Conservation (phyloP, 2,329 filamentous ascomycete genomes). For the Byssoonygena ceratinophila region DNA sequence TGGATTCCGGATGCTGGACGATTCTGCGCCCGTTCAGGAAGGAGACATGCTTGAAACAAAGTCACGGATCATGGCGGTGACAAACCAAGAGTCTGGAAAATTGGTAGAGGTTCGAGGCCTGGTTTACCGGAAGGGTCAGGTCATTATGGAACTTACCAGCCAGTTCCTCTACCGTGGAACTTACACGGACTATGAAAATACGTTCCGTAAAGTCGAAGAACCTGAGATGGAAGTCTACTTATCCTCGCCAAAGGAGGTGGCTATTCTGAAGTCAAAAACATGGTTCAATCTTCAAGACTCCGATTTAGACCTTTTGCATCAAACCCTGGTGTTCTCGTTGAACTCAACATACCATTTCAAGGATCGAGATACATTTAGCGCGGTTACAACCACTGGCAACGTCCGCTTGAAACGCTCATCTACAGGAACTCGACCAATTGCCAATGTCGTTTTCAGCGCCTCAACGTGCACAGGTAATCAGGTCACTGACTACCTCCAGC, state of each 20-base stretch:
- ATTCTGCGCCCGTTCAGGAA: slow-evolving; percentile 87
- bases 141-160: slow-evolving; percentile 34
- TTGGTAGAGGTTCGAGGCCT: slow-evolving; percentile 99
- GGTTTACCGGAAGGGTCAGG: slow-evolving; percentile 67
- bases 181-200: slow-evolving; percentile 71
- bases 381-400: too few species aligned
- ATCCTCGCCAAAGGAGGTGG: too few species aligned
- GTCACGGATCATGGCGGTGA: slow-evolving; percentile 89
- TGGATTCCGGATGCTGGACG: slow-evolving; percentile 94
- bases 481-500: slow-evolving; percentile 88
- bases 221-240: too few species aligned
- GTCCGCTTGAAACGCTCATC: too few species aligned
- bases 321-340: too few species aligned
- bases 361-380: too few species aligned
- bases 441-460: slow-evolving; percentile 36
- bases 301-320: too few species aligned
- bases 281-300: too few species aligned
- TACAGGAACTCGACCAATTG: slow-evolving; percentile 92
- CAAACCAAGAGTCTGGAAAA: slow-evolving; percentile 97
- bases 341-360: too few species aligned
- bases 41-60: slow-evolving; percentile 86
- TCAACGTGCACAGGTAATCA: slow-evolving; percentile 57
- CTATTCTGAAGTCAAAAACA: too few species aligned
- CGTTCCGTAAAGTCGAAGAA: too few species aligned
- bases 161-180: slow-evolving; percentile 34